These are phyloP conservation scores for Cryptococcus sp. DNA, from an alignment of 1,284 basidiomycete genomes.

Conservation along the genomic window DNA sequence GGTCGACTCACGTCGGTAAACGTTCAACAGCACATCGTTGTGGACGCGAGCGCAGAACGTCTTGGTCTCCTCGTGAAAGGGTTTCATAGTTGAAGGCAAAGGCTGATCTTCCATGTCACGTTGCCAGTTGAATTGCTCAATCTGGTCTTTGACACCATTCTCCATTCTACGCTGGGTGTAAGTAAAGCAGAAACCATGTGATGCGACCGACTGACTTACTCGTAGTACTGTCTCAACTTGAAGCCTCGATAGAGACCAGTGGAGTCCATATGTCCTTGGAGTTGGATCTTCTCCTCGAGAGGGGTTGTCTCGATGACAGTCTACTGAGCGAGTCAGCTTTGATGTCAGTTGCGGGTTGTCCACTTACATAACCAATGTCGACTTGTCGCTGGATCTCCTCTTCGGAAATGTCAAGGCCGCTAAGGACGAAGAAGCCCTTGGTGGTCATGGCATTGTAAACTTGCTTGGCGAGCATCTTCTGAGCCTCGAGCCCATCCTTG, in stretches of 20 bases:
- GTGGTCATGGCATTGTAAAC: constrained; percentile 22
- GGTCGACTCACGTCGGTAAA: constrained; percentile 21
- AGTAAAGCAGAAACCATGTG: no score
- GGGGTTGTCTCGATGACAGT: constrained; percentile 24
- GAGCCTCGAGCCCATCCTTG: constrained; percentile 16
- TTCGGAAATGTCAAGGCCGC: constrained; percentile 15
- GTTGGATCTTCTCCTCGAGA: constrained; percentile 20
- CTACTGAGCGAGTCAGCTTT: constrained; percentile 3
- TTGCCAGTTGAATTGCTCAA: constrained; percentile 34
- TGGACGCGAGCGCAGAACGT: constrained; percentile 21
- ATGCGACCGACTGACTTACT: constrained; percentile 21
- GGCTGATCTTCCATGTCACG: constrained; percentile 25
- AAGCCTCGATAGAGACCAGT: constrained; percentile 22
- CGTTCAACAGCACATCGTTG: constrained; percentile 21
- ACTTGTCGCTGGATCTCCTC: constrained; percentile 25
- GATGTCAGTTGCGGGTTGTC: background rate
- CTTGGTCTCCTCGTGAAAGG: constrained; percentile 21
- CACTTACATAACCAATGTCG: constrained; percentile 30
- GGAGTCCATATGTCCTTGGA: constrained; percentile 19
- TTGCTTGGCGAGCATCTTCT: constrained; percentile 11
- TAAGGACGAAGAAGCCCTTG: constrained; percentile 27
- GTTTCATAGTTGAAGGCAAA: constrained; percentile 20
- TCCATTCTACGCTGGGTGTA: constrained; percentile 15
- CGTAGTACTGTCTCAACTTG: constrained; percentile 30
- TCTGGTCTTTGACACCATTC: constrained; percentile 31